Conservation (phyloP, 1,139 yeast species). For the Komagataea norvegica region DNA sequence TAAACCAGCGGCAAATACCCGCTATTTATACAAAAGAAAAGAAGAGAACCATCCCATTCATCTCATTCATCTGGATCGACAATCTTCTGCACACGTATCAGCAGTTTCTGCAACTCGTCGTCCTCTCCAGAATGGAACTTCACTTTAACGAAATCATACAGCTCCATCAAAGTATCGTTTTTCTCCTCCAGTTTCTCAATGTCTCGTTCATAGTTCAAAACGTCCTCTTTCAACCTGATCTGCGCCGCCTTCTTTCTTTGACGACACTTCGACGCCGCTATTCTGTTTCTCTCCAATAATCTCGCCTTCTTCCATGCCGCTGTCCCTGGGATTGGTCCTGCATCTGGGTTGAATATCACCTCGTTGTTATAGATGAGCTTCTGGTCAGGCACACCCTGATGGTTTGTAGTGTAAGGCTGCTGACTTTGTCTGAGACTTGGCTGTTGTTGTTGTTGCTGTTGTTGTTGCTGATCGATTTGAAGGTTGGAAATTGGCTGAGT, state of each 20-base stretch:
- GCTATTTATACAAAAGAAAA: too few relatives aligned
- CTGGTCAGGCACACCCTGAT: constrained; percentile 42
- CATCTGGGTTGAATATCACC: constrained; percentile 52
- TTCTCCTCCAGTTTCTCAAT: constrained; percentile 34
- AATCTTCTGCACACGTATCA: neutral
- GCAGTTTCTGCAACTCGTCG: neutral
- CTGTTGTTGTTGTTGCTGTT: constrained; percentile 6
- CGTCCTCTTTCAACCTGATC: constrained; percentile 55
- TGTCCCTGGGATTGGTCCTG: constrained; percentile 72
- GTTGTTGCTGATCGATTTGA: neutral
- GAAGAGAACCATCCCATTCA: neutral
- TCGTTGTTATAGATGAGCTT: constrained; percentile 56
- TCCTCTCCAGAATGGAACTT: neutral
- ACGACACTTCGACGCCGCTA: constrained; percentile 75
- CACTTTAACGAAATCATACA: constrained; percentile 7
- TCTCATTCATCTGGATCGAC: neutral
- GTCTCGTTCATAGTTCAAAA: constrained; percentile 43
- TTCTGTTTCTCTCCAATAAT: constrained; percentile 55
- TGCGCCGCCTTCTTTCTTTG: constrained; percentile 73
- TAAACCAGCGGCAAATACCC: neutral
- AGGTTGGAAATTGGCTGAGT: neutral
- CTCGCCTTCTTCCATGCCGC: constrained; percentile 72
- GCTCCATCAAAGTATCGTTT: constrained; percentile 8
- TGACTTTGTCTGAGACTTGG: too few relatives aligned
- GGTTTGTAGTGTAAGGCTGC: constrained; percentile 11